phyloP scores from a whole-genome alignment of 441 rosid species.

The Theobroma grandiflorum region DNA sequence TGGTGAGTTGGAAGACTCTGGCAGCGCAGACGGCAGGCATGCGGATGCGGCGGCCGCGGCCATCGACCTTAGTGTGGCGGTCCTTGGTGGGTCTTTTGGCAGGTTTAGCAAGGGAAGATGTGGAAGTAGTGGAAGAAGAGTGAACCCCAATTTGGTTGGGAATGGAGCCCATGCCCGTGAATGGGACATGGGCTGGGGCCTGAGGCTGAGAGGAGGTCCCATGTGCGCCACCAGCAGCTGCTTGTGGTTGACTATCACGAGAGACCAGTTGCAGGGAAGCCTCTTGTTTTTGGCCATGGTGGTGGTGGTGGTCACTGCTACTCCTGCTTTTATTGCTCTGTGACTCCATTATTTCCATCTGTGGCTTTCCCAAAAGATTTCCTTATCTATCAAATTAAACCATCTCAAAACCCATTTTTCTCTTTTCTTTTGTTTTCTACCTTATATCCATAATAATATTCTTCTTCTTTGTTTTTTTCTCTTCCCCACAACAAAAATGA shows the following conservation, averaged over 20 bases:
- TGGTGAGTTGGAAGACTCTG: conserved; percentile 56
- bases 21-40: conserved; percentile 59
- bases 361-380: neutral
- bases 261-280: conserved; percentile 10
- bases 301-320: conserved; percentile 15
- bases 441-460: neutral
- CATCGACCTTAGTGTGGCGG: conserved; percentile 62
- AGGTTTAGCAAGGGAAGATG: conserved; percentile 24
- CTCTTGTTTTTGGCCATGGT: conserved; percentile 32
- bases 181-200: conserved; percentile 36
- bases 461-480: neutral
- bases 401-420: neutral
- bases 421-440: neutral
- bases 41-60: conserved; percentile 57
- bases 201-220: conserved; percentile 27
- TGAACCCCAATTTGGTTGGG: conserved; percentile 34
- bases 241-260: conserved; percentile 12
- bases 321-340: conserved; percentile 23
- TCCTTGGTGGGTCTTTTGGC: conserved; percentile 51
- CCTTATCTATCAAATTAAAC: conserved; percentile 8
- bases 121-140: conserved; percentile 22
- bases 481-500: neutral
- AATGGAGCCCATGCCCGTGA: conserved; percentile 54
- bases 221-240: conserved; percentile 21
- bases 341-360: conserved; percentile 40